Conservation (phyloP, 768 basidiomycete species). For the Xanthoconium stramineum region DNA sequence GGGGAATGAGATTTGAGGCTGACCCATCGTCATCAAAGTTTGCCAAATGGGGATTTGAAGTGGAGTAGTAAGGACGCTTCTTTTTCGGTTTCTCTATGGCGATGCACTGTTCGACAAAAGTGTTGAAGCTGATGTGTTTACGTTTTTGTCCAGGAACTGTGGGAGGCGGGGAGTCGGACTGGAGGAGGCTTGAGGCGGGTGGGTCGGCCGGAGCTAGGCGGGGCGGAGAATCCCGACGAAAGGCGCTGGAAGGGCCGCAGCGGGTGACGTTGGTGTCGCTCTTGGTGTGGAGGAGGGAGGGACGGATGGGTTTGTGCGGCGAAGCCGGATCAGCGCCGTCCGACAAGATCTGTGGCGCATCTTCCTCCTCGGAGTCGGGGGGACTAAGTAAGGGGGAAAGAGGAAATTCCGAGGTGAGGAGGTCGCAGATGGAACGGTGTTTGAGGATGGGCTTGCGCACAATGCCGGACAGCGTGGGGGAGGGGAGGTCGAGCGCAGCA, state of each 20-base stretch:
- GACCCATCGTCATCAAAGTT: constrained; percentile 61
- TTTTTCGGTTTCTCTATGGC: constrained; percentile 74
- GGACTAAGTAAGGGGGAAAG: constrained; percentile 62
- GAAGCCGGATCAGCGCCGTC: constrained; percentile 21
- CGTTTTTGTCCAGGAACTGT: constrained; percentile 45
- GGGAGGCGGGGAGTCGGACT: constrained; percentile 19
- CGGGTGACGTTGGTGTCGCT: constrained; percentile 80
- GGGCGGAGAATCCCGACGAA: constrained; percentile 69
- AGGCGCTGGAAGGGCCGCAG: constrained; percentile 44
- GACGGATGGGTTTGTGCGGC: constrained; percentile 33
- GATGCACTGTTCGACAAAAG: constrained; percentile 95
- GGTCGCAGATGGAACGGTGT: constrained; percentile 87
- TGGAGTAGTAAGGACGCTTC: constrained; percentile 18
- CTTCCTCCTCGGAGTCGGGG: constrained; percentile 51
- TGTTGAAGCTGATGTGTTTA: constrained; percentile 96
- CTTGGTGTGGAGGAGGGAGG: constrained; percentile 75
- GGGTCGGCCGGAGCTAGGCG: constrained; percentile 37
- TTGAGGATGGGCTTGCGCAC: constrained; percentile 88
- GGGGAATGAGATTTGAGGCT: constrained; percentile 23
- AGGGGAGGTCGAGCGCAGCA: constrained; percentile 37
- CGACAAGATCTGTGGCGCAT: constrained; percentile 15
- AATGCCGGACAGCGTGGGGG: constrained; percentile 24
- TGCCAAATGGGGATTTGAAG: constrained; percentile 23
- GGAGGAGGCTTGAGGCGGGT: constrained; percentile 12
- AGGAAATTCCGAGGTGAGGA: constrained; percentile 74